Conservation (phyloP, 257 asterid genomes). For the Salvia rosmarinus region DNA sequence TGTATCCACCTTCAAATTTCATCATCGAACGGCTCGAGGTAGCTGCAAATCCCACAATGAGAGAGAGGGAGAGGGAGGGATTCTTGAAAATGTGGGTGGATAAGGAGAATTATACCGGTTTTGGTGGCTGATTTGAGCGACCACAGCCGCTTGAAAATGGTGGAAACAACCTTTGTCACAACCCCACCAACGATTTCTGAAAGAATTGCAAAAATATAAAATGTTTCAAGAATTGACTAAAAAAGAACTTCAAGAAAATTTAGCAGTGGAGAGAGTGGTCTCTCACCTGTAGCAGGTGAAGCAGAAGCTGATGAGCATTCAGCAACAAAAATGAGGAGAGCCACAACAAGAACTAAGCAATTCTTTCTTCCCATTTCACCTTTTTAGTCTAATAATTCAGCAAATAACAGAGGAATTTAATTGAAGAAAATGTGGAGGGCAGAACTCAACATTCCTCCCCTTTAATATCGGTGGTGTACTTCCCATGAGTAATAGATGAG, state of each 20-base stretch:
- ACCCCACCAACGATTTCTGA: slow-evolving; percentile 85
- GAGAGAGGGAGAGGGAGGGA: neutral
- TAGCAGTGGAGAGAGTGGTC: neutral
- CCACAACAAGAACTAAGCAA: slow-evolving; percentile 37
- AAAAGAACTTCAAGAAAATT: neutral
- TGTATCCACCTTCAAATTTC: slow-evolving; percentile 91
- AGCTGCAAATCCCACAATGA: slow-evolving; percentile 47
- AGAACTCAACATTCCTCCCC: slow-evolving; percentile 38
- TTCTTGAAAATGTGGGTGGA: slow-evolving; percentile 32
- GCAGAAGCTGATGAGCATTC: slow-evolving; percentile 73
- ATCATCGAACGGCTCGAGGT: slow-evolving; percentile 84
- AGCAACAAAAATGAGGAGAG: slow-evolving; percentile 48
- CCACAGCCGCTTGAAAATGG: slow-evolving; percentile 82
- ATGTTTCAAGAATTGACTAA: neutral
- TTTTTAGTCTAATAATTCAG: neutral
- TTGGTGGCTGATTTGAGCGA: slow-evolving; percentile 71
- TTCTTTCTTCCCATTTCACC: slow-evolving; percentile 59
- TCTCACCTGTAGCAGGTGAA: slow-evolving; percentile 84
- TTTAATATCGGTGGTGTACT: slow-evolving; percentile 39
- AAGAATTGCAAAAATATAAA: neutral
- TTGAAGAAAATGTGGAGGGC: slow-evolving; percentile 42
- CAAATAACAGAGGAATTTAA: slow-evolving; percentile 16
- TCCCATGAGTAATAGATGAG: slow-evolving; percentile 41
- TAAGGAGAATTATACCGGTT: slow-evolving; percentile 47
- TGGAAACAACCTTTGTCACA: slow-evolving; percentile 75